Base-by-base conservation (phyloP, 2,329 filamentous ascomycete species). In the Trichoderma oligosporum region DNA sequence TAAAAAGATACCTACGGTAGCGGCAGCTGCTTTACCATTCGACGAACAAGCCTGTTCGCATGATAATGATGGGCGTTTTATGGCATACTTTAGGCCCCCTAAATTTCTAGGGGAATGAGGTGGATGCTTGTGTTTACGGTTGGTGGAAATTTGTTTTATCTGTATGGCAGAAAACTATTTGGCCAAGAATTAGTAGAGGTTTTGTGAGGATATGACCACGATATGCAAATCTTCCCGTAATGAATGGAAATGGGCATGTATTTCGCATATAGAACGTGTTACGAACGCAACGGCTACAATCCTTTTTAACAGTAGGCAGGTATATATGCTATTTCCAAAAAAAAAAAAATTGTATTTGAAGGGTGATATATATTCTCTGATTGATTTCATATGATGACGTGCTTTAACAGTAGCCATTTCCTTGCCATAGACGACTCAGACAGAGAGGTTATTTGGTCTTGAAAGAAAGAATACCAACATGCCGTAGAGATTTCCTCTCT, bases 1-100 rank as follows among this genome's bases (percentile, higher is more conserved):
- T 60, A 54, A 68, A 54, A 68, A 64, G 65, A 71, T 71, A 70
- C 69, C 68, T 65, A 38, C 46, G 54, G 56, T 58, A 52, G 56
- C 59, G 62, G 63, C 49, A 59, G 55, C 58, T 51, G 66, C 35
- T 51, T 60, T 61, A 66, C 62, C 58, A 41, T 61, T 58, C 42
- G 18, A 16, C 41, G 49, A 57, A 57, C 27, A 56, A 53, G 56
- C 60, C 56, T 57, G 65, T 59, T 57, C 60, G 63, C 59, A 65
- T 63, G 65, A 66, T 66, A 57, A 68, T 64, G 63, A 64, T 61
- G 51, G 58, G 66, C 65, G 65, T 63, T 63, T 60, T 58, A 58
- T 59, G 33, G 24, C 56, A 55, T 64, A 55, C 45, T 63, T 60
- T 57, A 20, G 36, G 24, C 51, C 33, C 36, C 35, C 25, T 11